Base-by-base conservation (phyloP, 2,329 filamentous ascomycete genomes). In the Fusarium sp. region DNA sequence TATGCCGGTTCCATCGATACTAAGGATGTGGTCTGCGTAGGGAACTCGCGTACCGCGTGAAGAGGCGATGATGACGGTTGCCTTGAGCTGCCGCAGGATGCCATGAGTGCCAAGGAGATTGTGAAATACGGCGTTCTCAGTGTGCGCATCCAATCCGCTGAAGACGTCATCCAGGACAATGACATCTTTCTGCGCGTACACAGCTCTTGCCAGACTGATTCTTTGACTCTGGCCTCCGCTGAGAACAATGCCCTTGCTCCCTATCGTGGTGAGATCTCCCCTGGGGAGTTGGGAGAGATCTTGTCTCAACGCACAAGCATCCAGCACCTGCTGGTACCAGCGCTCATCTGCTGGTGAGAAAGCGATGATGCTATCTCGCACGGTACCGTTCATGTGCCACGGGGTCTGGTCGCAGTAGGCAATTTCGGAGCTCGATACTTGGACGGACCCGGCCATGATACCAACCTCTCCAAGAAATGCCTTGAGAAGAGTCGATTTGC, bases 161-260 rank as follows among this genome's bases (percentile, higher is more conserved):
- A 82, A 79, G 2, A 82, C 73, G 35, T 82, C 81, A 42, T 83
- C 81, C 0, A 83, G 45, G 0, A 82, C 58, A 1, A 82, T 22
- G 0, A 76, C 38, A 1, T 64, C 47, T 14, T 77, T 74, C 2
- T 76, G 72, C 0, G 81, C 75, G 33, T 81, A 82, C 1, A 82
- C 6, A 7, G 81, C 80, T 52, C 81, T 68, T 0, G 81, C 80
- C 0, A 83, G 70, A 11, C 77, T 78, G 14, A 84, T 69, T 18
- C 82, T 73, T 31, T 82, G 80, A 8, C 78, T 81, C 66, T 85
- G 82, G 0, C 83, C 84, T 25, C 84, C 84, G 6, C 82, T 85
- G 10, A 85, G 71, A 0, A 77, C 78, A 18, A 83, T 80, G 0
- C 84, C 83, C 47, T 80, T 81, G 11, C 78, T 82, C 3, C 84